Percentiles rank a stretch among this genome's conserved stretches.
phyloP scores from a whole-genome alignment of 2,329 filamentous ascomycete genomes.

The Coleophoma crateriformis region DNA sequence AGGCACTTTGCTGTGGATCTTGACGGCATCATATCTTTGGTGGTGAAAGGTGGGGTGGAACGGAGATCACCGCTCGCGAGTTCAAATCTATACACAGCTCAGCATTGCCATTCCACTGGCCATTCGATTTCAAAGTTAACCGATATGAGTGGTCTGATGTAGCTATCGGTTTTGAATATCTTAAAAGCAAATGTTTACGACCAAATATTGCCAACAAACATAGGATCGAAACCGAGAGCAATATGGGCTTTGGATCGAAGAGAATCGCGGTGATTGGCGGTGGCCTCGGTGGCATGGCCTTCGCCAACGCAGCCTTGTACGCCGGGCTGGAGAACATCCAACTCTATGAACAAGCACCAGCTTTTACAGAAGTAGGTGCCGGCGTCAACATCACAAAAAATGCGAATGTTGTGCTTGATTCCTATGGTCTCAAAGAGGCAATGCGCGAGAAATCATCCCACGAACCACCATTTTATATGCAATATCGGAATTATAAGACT shows the following conservation, averaged over 20 bases:
- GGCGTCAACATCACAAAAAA: conserved; percentile 6
- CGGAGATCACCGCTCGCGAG: too few relatives aligned
- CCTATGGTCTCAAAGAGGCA: conserved; percentile 3
- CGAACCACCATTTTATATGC: neutral
- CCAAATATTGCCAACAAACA: neutral
- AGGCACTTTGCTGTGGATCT: too few relatives aligned
- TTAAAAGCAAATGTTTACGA: neutral
- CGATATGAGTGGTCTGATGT: too few relatives aligned
- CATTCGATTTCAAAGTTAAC: too few relatives aligned
- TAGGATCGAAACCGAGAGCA: neutral
- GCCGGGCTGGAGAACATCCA: neutral
- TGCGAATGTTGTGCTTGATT: conserved; percentile 3
- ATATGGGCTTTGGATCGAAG: neutral
- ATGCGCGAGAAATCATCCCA: conserved; percentile 6
- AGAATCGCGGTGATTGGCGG: neutral
- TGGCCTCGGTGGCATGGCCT: neutral
- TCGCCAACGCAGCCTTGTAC: neutral
- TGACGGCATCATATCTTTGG: too few relatives aligned
- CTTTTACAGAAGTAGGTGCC: conserved; percentile 7
- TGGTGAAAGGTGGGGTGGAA: too few relatives aligned
- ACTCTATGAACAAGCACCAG: conserved; percentile 4
- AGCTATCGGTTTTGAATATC: neutral
- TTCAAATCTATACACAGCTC: too few relatives aligned
- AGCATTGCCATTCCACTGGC: too few relatives aligned
- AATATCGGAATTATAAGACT: neutral